phyloP scores from a whole-genome alignment of 2,329 filamentous ascomycete genomes.

The Aspergillus jensenii region DNA sequence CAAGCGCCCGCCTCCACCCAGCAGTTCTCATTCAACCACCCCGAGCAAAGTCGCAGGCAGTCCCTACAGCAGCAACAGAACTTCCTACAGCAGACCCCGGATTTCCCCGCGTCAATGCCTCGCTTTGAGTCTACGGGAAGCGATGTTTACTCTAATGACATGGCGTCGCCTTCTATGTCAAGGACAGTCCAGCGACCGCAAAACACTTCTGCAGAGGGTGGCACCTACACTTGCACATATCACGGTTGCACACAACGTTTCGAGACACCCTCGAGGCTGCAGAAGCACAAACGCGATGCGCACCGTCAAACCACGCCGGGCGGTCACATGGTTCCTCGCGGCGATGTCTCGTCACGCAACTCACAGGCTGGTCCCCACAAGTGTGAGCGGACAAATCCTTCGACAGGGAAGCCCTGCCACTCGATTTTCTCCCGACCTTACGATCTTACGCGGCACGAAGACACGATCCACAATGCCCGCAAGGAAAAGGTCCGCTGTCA shows the following conservation, averaged over 20 bases:
- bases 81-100: conserved; percentile 48
- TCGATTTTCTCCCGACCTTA: conserved; percentile 94
- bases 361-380: conserved; percentile 91
- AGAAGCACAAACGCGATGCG: conserved; percentile 93
- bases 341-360: conserved; percentile 60
- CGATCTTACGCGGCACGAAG: conserved; percentile 93
- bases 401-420: conserved; percentile 91
- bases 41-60: conserved; percentile 23
- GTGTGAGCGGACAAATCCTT: conserved; percentile 90
- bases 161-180: conserved; percentile 33
- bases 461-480: conserved; percentile 92
- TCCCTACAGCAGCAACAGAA: conserved; percentile 31
- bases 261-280: conserved; percentile 78
- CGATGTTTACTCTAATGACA: conserved; percentile 41
- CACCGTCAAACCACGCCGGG: conserved; percentile 71
- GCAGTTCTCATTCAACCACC: conserved; percentile 49
- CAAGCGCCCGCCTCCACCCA: conserved; percentile 48
- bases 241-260: conserved; percentile 88
- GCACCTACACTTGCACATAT: conserved; percentile 95
- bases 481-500: conserved; percentile 95
- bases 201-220: conserved; percentile 70
- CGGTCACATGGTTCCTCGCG: conserved; percentile 43
- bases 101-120: conserved; percentile 60
- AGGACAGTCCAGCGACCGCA: conserved; percentile 52
- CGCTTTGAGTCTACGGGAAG: conserved; percentile 63